Base-by-base conservation (phyloP, 1,284 basidiomycete genomes). In the Ceratobasidium papillatum region DNA sequence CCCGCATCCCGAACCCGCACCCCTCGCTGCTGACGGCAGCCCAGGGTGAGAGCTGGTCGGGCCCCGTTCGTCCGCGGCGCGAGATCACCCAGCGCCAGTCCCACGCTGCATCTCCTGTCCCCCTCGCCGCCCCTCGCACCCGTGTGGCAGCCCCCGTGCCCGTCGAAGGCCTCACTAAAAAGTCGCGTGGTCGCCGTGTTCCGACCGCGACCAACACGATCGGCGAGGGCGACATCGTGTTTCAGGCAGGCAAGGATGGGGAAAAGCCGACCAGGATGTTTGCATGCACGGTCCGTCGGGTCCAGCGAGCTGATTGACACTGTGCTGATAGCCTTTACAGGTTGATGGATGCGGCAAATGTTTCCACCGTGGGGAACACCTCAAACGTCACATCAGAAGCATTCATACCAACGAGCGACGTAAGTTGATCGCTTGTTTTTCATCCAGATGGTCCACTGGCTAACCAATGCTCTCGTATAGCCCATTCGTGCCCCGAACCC, bases 351-450 rank as follows among this genome's bases (percentile, higher is more conserved):
- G 92, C 80, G 90, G 90, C 49, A 94, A 94, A 83, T 90, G 89
- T 78, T 93, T 94, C 81, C 88, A 88, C 64, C 84, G 92, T 34
- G 89, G 90, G 30, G 92, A 94, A 82, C 92, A 94, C 82, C 82
- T 94, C 77, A 93, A 93, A 84, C 82, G 92, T 47, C 92, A 94
- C 82, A 86, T 93, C 34, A 81, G 91, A 78, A 90, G 89, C 79
- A 92, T 94, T 69, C 92, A 94, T 81, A 93, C 92, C 0, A 87
- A 92, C 80, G 91, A 93, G 80, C 93, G 92, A 82, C 92, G 92
- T 93, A 47, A 75, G 81, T 83, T 19, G 51, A 52, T 85, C 58
- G 49, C 74, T 61, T 51, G 58, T 58, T 64, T 51, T 30, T 62
- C 61, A 7, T 41, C 27, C 32, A 12, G 47, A 56, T 32, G 27